These are phyloP conservation scores for Apostasia shenzhenica DNA, from an alignment of 106 monocot species.

Conservation along the genomic window DNA sequence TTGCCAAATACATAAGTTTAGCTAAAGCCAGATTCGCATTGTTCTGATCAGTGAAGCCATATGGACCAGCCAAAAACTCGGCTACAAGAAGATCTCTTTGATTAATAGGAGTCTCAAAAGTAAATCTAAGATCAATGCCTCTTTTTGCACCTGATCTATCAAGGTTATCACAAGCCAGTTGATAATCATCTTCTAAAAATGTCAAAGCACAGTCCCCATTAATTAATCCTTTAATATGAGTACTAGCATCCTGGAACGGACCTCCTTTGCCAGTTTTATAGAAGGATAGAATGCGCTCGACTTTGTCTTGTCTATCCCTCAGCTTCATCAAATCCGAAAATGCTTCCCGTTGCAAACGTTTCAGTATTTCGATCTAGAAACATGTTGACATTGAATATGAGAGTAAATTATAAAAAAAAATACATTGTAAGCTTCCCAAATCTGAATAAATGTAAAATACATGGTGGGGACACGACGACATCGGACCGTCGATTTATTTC, in stretches of 20 bases:
- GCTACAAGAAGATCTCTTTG: conserved; percentile 52
- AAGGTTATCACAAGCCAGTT: conserved; percentile 18
- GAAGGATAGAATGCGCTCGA: conserved; percentile 52
- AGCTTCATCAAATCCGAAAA: conserved; percentile 83
- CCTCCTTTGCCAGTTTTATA: conserved; percentile 43
- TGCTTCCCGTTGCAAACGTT: conserved; percentile 70
- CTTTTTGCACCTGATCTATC: conserved; percentile 39
- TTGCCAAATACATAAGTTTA: conserved; percentile 47
- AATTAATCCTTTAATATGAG: conserved; percentile 55
- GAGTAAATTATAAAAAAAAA: not conserved
- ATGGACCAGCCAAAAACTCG: conserved; percentile 36
- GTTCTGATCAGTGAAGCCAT: conserved; percentile 12
- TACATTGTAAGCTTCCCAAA: no score
- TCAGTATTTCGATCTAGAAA: conserved; percentile 68
- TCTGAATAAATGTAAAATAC: no score
- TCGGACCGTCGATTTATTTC: no score
- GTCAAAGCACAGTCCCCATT: conserved; percentile 45
- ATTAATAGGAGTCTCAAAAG: conserved; percentile 56
- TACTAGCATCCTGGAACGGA: conserved; percentile 44
- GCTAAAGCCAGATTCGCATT: conserved; percentile 31
- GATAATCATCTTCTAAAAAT: conserved; percentile 29
- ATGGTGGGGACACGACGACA: no score
- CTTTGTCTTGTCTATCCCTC: conserved; percentile 65
- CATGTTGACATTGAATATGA: not conserved
- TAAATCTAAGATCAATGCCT: conserved; percentile 65